Base-by-base conservation (phyloP, 2,329 filamentous ascomycete species). In the Colletotrichum abscissum region DNA sequence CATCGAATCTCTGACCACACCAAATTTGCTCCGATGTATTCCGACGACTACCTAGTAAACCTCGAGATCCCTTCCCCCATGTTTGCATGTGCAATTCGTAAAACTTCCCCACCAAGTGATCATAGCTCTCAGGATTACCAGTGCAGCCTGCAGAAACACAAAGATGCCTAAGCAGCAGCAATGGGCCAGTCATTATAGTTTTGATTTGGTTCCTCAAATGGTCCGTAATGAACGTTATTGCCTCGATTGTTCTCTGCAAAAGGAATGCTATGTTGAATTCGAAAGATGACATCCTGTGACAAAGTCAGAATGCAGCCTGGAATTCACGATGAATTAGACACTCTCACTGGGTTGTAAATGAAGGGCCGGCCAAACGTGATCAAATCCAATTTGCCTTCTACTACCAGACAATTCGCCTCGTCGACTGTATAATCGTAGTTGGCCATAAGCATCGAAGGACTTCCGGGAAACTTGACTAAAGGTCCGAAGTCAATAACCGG, bases 321-420 rank as follows among this genome's bases (percentile, higher is more conserved):
- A 42, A 65, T 19, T n/a, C 5, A 8, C 12, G 2, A 2, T 56
- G 38, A 54, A 33, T 14, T 8, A 7, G 24, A 42, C 5, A 52
- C 67, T 64, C 12, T 64, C 12, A 73, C 73, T 24, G 66, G 66
- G 14, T 75, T 75, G 24, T 54, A 57, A 5, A 73, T 69, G 35
- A 75, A 73, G 5, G 70, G 66, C 8, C 62, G 52, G 3, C 38
- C 70, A 28, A 75, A 66, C 1, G 56, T 38, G n/a, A 70, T 30
- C 11, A 75, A 24, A 38, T 75, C 73, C 6, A 67, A 19, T 22
- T 70, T 75, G 1, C 54, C 30, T 3, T 63, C 38, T 19, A 24
- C 11, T 1, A 73, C 26, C 22, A 75, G 26, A 1, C 9, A 16
- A 11, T 63, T 28, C 0, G 73, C 73, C 5, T 75, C 73, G 1